Evolutionary conservation across 108 stramenopile genomes (phyloP), one percentile per base, ranked within the genome.

Genomic region (Cyclotella distinguenda): DNA sequence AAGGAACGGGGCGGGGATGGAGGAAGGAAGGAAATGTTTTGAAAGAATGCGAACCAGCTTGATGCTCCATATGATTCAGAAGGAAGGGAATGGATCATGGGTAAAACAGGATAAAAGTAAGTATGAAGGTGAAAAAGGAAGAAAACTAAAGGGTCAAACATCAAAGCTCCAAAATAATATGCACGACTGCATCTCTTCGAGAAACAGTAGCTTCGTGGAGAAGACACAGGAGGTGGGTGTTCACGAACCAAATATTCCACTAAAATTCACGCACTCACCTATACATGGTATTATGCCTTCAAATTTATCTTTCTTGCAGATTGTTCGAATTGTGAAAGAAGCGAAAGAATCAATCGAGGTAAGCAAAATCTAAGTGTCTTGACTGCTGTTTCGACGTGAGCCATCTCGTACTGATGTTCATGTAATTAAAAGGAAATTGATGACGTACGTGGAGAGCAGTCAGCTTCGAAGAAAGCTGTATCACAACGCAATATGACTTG

Each of bases 41-140:
- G 67, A 77, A 38, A 48, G 76, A 33, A 69, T 77, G 50, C 54
- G 76, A 5, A 77, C 68, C 22, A 77, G 76, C 49, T 28, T 77
- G 45, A 69, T 77, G 68, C 60, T 77, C 21, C 76, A 77, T 50
- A 55, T 77, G 76, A 65, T 77, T 21, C 76, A 77, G 46, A 59
- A 77, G 13, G 45, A 49, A 22, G 38, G 56, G 18, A 77, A 59
- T 51, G 27, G 43, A 11, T 51, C 64, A 22, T 69, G 76, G 63
- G 18, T n/a, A 27, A 49, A 34, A 28, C 31, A 16, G 6, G 48
- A 60, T 35, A 16, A 12, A 2, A 53, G 60, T 2, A 61, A 52
- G 28, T 21, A 39, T 22, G 55, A 63, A 27, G 44, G 44, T 42
- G 72, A 56, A 42, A 31, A 46, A 22, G 23, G 18, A 31, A 63